Conservation (phyloP, 2,329 filamentous ascomycete genomes). For the Fusarium sp. region DNA sequence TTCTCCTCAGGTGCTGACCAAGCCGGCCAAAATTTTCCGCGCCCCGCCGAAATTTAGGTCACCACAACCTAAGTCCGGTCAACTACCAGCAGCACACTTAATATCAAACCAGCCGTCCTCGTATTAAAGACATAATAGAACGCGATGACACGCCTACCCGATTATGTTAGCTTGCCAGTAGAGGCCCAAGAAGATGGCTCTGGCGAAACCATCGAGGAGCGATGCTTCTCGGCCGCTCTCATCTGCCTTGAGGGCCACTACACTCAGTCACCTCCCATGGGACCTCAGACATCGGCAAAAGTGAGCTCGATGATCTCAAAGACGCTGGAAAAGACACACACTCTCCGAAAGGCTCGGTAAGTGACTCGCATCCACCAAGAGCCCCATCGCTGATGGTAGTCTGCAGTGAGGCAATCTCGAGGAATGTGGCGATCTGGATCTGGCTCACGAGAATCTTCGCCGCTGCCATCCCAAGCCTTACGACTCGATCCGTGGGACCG, state of each 20-base stretch:
- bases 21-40: constrained; percentile 43
- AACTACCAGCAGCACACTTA: constrained; percentile 12
- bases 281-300: constrained; percentile 63
- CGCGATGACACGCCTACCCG: constrained; percentile 42
- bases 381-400: constrained; percentile 18
- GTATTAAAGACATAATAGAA: constrained; percentile 29
- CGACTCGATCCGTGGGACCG: constrained; percentile 67
- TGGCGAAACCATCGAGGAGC: constrained; percentile 69
- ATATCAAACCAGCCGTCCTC: constrained; percentile 6
- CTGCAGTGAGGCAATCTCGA: constrained; percentile 67
- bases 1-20: constrained; percentile 38
- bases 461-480: constrained; percentile 69
- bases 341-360: constrained; percentile 68
- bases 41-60: constrained; percentile 36
- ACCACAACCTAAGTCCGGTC: constrained; percentile 24
- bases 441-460: constrained; percentile 71
- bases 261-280: constrained; percentile 66
- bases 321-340: constrained; percentile 73
- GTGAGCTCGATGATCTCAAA: constrained; percentile 68
- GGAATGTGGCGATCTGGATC: constrained; percentile 74
- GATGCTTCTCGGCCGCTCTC: constrained; percentile 69
- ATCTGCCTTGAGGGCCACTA: constrained; percentile 72
- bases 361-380: constrained; percentile 14
- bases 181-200: constrained; percentile 31
- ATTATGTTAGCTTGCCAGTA: constrained; percentile 30